phyloP scores from a whole-genome alignment of 345 rosid genomes.

The Euphorbia lathyris region DNA sequence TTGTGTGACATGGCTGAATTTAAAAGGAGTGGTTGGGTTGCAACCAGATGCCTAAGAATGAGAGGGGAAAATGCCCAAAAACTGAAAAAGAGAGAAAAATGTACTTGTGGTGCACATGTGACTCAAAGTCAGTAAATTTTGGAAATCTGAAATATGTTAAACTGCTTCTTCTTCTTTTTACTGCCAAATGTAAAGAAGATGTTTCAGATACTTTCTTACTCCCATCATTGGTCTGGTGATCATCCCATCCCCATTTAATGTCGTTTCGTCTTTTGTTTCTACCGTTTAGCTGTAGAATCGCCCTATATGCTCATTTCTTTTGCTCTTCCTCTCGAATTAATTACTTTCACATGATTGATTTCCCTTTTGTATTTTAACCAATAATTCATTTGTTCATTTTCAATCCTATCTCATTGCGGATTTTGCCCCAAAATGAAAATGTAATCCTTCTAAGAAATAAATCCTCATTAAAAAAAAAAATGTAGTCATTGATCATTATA shows the following conservation, averaged over 20 bases:
- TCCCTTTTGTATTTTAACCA: no score
- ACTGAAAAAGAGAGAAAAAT: slow-evolving; percentile 1
- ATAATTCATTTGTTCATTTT: no score
- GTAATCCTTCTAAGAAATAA: no score
- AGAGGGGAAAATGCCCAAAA: neutral
- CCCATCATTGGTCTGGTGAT: slow-evolving; percentile 13
- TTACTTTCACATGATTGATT: no score
- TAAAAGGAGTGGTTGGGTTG: neutral
- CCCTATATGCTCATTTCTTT: no score
- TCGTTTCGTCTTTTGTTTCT: slow-evolving; percentile 7
- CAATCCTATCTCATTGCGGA: no score
- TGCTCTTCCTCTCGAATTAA: no score
- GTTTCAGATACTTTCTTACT: slow-evolving; percentile 9
- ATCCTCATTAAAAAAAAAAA: no score
- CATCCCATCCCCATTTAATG: neutral
- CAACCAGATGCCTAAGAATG: neutral
- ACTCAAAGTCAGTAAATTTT: neutral
- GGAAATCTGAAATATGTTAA: neutral
- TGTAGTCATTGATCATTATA: no score
- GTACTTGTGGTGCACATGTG: slow-evolving; percentile 1
- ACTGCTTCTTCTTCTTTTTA: neutral
- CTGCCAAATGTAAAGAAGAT: slow-evolving; percentile 4
- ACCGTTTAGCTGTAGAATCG: neutral
- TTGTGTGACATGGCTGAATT: no score
- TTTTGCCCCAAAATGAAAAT: no score